Percentiles rank a stretch among this genome's conserved stretches.
These are phyloP conservation scores for Trichophyton rubrum DNA, from an alignment of 2,329 filamentous ascomycete genomes.

Conservation along the genomic window DNA sequence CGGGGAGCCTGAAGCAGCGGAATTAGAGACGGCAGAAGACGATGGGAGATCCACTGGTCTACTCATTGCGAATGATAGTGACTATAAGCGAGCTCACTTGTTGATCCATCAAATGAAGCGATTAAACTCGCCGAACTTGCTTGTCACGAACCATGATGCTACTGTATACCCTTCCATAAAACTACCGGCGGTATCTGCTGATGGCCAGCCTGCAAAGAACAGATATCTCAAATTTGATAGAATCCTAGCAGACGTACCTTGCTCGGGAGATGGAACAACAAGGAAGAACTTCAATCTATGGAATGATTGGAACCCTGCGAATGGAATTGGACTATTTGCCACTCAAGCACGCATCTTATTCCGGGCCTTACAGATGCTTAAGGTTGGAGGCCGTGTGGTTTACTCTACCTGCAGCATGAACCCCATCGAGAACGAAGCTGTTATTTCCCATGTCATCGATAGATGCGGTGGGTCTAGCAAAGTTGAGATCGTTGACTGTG, in stretches of 20 bases:
- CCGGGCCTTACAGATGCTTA: constrained; percentile 87
- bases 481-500: constrained; percentile 75
- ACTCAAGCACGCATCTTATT: constrained; percentile 86
- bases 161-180: constrained; percentile 89
- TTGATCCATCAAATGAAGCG: constrained; percentile 96
- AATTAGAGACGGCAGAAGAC: constrained; percentile 49
- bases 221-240: constrained; percentile 92
- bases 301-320: constrained; percentile 87
- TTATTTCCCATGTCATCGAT: constrained; percentile 76
- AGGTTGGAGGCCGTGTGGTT: constrained; percentile 84
- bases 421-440: constrained; percentile 91
- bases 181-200: constrained; percentile 46
- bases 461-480: constrained; percentile 73
- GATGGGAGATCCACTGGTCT: constrained; percentile 81
- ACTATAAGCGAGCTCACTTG: constrained; percentile 96
- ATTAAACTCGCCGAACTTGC: constrained; percentile 86
- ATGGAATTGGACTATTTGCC: constrained; percentile 71
- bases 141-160: constrained; percentile 96
- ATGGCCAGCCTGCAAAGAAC: constrained; percentile 42
- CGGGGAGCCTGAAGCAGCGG: constrained; percentile 36
- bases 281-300: constrained; percentile 90
- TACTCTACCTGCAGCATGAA: constrained; percentile 99
- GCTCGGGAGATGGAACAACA: constrained; percentile 85
- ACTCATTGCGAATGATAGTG: constrained; percentile 87
- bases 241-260: constrained; percentile 91